Evolutionary conservation across 208 protist species (phyloP).

Genomic region (Leishmania amazonensis): DNA sequence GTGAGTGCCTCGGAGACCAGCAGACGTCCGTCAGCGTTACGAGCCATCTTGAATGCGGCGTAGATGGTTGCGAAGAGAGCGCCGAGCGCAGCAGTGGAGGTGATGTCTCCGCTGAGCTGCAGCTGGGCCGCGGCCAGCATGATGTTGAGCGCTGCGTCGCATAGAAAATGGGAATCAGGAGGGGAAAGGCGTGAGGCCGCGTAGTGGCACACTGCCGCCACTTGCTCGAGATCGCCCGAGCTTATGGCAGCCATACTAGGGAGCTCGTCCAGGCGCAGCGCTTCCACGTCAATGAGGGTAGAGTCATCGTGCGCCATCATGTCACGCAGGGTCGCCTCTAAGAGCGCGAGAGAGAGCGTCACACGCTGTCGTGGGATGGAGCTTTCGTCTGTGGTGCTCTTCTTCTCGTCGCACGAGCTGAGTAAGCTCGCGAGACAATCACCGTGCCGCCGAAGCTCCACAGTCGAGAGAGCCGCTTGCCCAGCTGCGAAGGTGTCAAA

Average conservation of each 20-base stretch:
- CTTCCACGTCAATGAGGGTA: background rate
- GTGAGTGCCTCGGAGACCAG: background rate
- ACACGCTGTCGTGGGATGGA: background rate
- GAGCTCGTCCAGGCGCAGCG: constrained; percentile 1
- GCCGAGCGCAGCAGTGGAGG: background rate
- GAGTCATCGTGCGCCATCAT: background rate
- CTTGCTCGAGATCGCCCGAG: constrained; percentile 19
- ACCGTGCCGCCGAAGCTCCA: constrained; percentile 12
- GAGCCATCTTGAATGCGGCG: constrained; percentile 5
- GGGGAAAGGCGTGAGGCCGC: background rate
- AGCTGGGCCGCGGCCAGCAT: constrained; percentile 3
- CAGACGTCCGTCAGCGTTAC: background rate
- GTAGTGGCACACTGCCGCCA: constrained; percentile 15
- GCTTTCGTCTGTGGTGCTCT: background rate
- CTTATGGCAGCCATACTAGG: background rate
- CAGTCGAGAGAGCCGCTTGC: constrained; percentile 9
- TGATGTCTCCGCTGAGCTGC: background rate
- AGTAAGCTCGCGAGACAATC: constrained; percentile 1
- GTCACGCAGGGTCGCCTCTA: constrained; percentile 22
- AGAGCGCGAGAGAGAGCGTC: constrained; percentile 4
- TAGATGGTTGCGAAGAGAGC: constrained; percentile 4
- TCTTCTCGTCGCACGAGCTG: background rate
- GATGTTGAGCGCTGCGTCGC: constrained; percentile 5
- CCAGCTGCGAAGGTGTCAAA: constrained; percentile 32
- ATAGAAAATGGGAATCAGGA: background rate